Base-by-base conservation (phyloP, 2,329 filamentous ascomycete genomes). In the Penicillium sp. region DNA sequence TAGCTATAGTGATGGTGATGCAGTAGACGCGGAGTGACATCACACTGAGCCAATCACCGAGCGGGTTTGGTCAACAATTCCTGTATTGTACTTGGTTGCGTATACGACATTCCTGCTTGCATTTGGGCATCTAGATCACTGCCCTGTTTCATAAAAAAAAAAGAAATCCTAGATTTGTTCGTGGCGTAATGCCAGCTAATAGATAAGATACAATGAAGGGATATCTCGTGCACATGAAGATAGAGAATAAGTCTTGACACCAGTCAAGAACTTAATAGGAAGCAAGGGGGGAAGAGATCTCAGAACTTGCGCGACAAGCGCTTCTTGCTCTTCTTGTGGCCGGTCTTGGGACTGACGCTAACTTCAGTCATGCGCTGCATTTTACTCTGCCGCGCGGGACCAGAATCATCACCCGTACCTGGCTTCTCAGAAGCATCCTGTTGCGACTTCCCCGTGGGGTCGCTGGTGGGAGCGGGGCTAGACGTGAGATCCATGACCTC, bases 401-500 rank as follows among this genome's bases (percentile, higher is more conserved):
- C n/a, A 13, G 57, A 57, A 49, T 69, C 42, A 9, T 50, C 31
- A 8, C 29, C 14, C 5, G 53, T 42, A 1, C 16, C 45, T 2
- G 54, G 42, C 3, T 49, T 44, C 3, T 43, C 45, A 11, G 53
- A 44, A 26, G 25, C 31, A 42, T 44, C 44, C 29, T 43, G 25
- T 35, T 47, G 53, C 2, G 53, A 50, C 9, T 49, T 25, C 10
- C 4, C 14, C 19, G 25, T 13, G 14, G 16, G 33, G 31, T 46
- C 21, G 19, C 48, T 58, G 1, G 21, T 2, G 7, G 45, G 8
- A 3, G 23, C 26, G 0, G 62, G 55, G 29, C 57, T 62, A 11
- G 51, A 50, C 8, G 62, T 65, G 7, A 67, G 59, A 39, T 66
- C 65, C 10, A 67, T 57, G 13, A 63, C 23, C n/a, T 59, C 57